Conservation (phyloP, 805 yeast genomes). For the Metschnikowia borealis region DNA sequence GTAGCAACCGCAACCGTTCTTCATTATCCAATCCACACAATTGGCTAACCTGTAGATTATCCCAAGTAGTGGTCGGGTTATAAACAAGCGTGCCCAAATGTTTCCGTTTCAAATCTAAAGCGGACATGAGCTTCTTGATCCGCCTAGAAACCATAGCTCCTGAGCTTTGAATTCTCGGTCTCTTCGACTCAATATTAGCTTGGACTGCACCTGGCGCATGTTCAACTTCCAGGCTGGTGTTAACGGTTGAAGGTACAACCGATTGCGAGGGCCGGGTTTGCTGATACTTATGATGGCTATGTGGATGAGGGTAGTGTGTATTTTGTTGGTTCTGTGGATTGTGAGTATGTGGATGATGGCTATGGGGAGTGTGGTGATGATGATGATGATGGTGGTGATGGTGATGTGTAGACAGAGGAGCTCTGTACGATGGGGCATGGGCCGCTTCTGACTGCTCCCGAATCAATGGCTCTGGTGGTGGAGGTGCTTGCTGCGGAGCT, state of each 20-base stretch:
- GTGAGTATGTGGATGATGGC: slow-evolving; percentile 9
- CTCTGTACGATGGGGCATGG: not conserved
- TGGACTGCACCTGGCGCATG: not conserved
- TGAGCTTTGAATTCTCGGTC: not conserved
- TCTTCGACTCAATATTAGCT: not conserved
- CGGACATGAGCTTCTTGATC: slow-evolving; percentile 17
- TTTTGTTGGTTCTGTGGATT: slow-evolving; percentile 9
- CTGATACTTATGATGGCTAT: slow-evolving; percentile 7
- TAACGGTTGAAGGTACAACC: not conserved
- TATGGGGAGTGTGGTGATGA: not conserved
- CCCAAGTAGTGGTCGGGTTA: slow-evolving; percentile 50
- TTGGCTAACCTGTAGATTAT: slow-evolving; percentile 31
- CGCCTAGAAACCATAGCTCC: slow-evolving; percentile 16
- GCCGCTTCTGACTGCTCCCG: not conserved
- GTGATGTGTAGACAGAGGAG: slow-evolving; percentile 4
- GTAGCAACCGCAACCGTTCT: slow-evolving; percentile 23
- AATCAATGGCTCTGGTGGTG: not conserved
- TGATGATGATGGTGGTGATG: slow-evolving; percentile 8
- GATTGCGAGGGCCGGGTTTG: slow-evolving; percentile 10
- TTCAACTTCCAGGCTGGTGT: not conserved
- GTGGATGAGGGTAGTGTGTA: slow-evolving; percentile 7
- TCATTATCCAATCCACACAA: slow-evolving; percentile 22
- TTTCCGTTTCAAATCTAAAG: slow-evolving; percentile 29
- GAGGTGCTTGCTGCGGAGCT: not conserved
- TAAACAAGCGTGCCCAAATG: slow-evolving; percentile 41